Conservation (phyloP, 257 asterid species). For the Penstemon eatonii region DNA sequence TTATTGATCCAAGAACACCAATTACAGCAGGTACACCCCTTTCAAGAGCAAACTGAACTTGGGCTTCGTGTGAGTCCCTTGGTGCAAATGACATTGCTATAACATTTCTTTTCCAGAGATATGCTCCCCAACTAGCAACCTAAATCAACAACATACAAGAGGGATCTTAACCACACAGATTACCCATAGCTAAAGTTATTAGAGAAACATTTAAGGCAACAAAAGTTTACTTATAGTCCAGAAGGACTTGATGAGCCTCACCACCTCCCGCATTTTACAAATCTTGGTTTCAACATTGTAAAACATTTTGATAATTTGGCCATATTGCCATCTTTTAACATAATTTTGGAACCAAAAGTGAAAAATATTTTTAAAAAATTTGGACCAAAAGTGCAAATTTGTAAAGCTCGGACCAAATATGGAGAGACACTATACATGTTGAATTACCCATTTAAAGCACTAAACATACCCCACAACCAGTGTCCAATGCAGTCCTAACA, state of each 20-base stretch:
- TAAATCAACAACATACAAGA: slow-evolving; percentile 23
- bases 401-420: no score
- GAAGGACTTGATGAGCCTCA: no score
- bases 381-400: no score
- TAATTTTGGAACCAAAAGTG: no score
- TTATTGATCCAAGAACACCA: slow-evolving; percentile 63
- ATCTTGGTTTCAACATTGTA: no score
- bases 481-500: slow-evolving; percentile 60
- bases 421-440: no score
- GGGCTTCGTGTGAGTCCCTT: slow-evolving; percentile 65
- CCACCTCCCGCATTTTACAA: no score
- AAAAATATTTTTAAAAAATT: no score
- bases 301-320: no score
- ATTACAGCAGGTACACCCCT: slow-evolving; percentile 68
- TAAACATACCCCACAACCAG: slow-evolving; percentile 61
- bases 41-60: slow-evolving; percentile 73
- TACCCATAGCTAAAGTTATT: not conserved
- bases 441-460: not conserved
- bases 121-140: slow-evolving; percentile 76
- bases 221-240: not conserved
- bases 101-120: slow-evolving; percentile 56
- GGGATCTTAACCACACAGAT: slow-evolving; percentile 7
- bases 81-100: slow-evolving; percentile 67
- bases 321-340: no score
- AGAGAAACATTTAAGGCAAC: slow-evolving; percentile 8